These are phyloP conservation scores for Perilla frutescens DNA, from an alignment of 257 asterid species.

Conservation along the genomic window DNA sequence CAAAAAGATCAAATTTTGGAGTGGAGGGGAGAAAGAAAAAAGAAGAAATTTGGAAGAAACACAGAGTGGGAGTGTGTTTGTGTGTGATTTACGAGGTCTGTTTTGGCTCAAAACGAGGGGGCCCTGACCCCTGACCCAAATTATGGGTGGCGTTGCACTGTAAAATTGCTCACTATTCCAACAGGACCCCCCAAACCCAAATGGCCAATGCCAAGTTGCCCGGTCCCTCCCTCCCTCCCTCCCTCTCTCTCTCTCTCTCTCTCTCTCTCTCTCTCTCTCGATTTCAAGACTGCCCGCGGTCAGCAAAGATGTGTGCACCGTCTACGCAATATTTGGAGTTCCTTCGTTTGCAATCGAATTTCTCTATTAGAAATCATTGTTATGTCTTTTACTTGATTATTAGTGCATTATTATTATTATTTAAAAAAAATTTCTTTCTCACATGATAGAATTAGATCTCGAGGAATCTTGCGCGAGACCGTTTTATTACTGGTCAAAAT, in stretches of 20 bases:
- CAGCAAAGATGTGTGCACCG: conserved; percentile 38
- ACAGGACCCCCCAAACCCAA: neutral
- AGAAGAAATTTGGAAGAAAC: conserved; percentile 13
- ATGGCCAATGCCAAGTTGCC: conserved; percentile 32
- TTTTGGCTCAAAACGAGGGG: conserved; percentile 45
- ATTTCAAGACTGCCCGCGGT: conserved; percentile 50
- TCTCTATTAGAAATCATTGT: neutral
- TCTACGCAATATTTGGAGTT: neutral
- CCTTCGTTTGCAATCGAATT: neutral
- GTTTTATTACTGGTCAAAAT: too few relatives aligned
- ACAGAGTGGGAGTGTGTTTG: neutral
- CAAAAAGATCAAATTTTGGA: conserved; percentile 58
- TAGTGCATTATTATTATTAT: too few relatives aligned
- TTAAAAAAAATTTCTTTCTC: too few relatives aligned
- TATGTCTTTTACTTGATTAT: neutral
- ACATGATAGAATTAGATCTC: too few relatives aligned
- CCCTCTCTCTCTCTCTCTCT: neutral
- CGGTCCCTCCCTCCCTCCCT: conserved; percentile 21
- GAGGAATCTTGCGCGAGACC: too few relatives aligned
- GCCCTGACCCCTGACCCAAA: conserved; percentile 39
- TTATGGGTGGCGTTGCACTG: conserved; percentile 41
- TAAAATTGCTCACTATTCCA: conserved; percentile 24
- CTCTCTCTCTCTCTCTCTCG: conserved; percentile 18
- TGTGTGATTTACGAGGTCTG: conserved; percentile 33
- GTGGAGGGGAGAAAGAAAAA: conserved; percentile 20